Base-by-base conservation (phyloP, 495 filamentous ascomycete genomes). In the Tuber magnatum region DNA sequence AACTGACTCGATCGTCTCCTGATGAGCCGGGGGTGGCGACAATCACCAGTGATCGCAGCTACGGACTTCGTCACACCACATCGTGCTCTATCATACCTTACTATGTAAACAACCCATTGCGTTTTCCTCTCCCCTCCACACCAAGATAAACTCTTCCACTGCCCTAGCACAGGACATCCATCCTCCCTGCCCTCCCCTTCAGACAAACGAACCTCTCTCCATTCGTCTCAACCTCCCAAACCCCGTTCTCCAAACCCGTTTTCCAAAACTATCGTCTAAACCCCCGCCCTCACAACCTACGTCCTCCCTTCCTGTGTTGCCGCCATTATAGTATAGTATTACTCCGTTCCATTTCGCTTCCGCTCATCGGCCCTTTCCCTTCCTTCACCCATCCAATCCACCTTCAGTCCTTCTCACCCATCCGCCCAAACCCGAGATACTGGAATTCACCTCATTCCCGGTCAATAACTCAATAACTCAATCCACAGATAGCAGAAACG, bases 401-500 rank as follows among this genome's bases (percentile, higher is more conserved):
- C 56, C 56, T 65, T 35, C 12, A 35, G 56, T 18, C 28, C 56
- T 32, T 35, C 32, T 20, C 56, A 35, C 16, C 35, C 56, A 65
- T 35, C 56, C 56, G 28, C 4, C 28, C 12, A 32, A 20, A 32
- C n/a, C 56, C 56, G 56, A 65, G 35, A 65, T 65, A 65, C 56
- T 28, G 28, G n/a, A 61, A 61, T 61, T 61, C 12, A 16, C 56
- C 56, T 35, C 56, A 65, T 35, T 65, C 56, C 56, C 14, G 5
- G 56, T 65, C 56, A 28, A 61, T n/a, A 65, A 28, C 28, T 65
- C 56, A 28, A 61, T n/a, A 65, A 28, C 28, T 35, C 43, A 81
- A 75, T 76, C 71, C n/a, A 74, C 75, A 70, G 39, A 44, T 72
- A 81, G 78, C 69, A 79, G 74, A 42, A 72, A 56, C 56, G 35